Percentiles rank a stretch among this genome's conserved stretches.
phyloP scores from a whole-genome alignment of 2,329 filamentous ascomycete species.

The Penicillium hordei region DNA sequence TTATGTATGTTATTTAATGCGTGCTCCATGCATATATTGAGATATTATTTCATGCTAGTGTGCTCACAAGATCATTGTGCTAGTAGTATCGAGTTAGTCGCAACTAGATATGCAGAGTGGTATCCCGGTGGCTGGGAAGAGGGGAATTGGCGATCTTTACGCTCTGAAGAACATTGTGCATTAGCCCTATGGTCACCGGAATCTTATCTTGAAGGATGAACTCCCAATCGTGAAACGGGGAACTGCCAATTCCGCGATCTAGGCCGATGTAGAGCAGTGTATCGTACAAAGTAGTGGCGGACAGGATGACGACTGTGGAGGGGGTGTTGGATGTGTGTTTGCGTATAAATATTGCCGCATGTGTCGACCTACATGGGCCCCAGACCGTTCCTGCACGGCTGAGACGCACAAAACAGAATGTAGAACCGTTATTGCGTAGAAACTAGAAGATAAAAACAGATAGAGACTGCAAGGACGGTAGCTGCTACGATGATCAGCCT shows the following conservation, averaged over 20 bases:
- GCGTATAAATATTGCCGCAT: constrained; percentile 1
- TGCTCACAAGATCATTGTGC: background rate
- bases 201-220: background rate
- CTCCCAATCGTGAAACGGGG: background rate
- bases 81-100: background rate
- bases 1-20: background rate
- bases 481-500: background rate
- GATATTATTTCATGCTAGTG: no score
- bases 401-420: background rate
- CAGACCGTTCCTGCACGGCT: background rate
- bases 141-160: background rate
- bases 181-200: background rate
- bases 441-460: background rate
- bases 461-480: background rate
- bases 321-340: background rate
- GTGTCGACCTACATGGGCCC: constrained; percentile 4
- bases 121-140: background rate
- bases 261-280: background rate
- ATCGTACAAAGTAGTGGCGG: background rate
- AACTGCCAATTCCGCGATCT: background rate
- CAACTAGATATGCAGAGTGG: background rate
- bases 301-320: background rate
- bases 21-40: background rate
- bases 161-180: background rate
- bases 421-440: background rate